These are phyloP conservation scores for Hymenoscyphus fructigenus DNA, from an alignment of 2,329 filamentous ascomycete genomes.

Conservation along the genomic window DNA sequence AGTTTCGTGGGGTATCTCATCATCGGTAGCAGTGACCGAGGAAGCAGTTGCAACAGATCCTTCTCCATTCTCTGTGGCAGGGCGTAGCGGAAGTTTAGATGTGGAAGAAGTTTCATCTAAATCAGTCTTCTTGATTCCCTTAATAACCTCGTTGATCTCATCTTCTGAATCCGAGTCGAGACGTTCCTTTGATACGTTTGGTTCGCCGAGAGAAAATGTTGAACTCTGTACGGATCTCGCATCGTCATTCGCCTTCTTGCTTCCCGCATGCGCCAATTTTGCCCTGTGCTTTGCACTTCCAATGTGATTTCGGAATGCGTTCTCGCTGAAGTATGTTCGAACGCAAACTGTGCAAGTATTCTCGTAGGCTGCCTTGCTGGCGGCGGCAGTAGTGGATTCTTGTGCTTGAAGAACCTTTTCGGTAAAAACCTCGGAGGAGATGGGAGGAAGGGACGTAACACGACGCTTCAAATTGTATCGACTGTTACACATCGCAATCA, in stretches of 20 bases:
- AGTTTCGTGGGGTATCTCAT: conserved; percentile 43
- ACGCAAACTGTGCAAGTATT: conserved; percentile 78
- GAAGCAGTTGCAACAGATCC: conserved; percentile 29
- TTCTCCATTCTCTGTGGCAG: conserved; percentile 21
- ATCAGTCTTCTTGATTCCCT: conserved; percentile 69
- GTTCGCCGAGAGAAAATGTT: conserved; percentile 86
- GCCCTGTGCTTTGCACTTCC: conserved; percentile 86
- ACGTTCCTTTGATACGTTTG: conserved; percentile 46
- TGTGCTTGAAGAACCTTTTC: conserved; percentile 94
- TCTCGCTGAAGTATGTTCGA: conserved; percentile 95
- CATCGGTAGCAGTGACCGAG: conserved; percentile 36
- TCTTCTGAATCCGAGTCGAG: conserved; percentile 69
- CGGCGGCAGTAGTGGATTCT: conserved; percentile 78
- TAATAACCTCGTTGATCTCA: conserved; percentile 75
- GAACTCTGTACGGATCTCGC: conserved; percentile 84
- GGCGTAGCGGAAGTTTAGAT: conserved; percentile 25
- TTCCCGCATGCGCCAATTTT: conserved; percentile 53
- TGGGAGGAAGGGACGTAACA: conserved; percentile 84
- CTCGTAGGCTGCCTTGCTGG: conserved; percentile 86
- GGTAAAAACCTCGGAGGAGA: conserved; percentile 88
- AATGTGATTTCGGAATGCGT: conserved; percentile 91
- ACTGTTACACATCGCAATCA: conserved; percentile 45
- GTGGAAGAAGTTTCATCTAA: conserved; percentile 39
- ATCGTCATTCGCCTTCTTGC: conserved; percentile 54
- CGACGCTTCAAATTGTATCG: conserved; percentile 96